A percentile compares a stretch with the other conserved stretches of the same genome.
phyloP scores from a whole-genome alignment of 768 basidiomycete species.

The Goffeauzyma gilvescens region DNA sequence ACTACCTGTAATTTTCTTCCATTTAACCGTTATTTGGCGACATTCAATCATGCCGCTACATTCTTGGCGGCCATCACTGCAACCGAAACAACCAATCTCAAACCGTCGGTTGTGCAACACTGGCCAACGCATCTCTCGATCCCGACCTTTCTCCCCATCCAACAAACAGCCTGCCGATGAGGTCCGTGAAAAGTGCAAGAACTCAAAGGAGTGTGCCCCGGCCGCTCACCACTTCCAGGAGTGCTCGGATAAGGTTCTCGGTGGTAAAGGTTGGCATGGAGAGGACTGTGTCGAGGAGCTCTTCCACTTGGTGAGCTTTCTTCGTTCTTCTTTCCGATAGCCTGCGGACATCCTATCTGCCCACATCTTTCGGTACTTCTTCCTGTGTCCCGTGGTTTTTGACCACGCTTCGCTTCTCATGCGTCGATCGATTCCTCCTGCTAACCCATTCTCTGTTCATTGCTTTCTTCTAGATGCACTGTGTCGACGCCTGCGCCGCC shows the following conservation, averaged over 20 bases:
- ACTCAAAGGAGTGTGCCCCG: slow-evolving; percentile 46
- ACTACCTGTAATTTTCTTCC: no score
- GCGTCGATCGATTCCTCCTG: no score
- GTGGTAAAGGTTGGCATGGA: slow-evolving; percentile 64
- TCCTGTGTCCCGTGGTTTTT: slow-evolving; percentile 6
- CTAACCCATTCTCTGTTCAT: slow-evolving; percentile 8
- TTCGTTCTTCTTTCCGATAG: no score
- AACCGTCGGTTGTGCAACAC: no score
- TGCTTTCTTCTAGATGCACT: slow-evolving; percentile 50
- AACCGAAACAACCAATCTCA: no score
- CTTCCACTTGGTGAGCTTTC: slow-evolving; percentile 48
- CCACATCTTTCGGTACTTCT: background rate
- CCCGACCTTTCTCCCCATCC: slow-evolving; percentile 6
- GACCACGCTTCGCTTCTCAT: no score
- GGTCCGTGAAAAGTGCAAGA: slow-evolving; percentile 58
- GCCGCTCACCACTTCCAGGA: slow-evolving; percentile 68
- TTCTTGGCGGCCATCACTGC: no score
- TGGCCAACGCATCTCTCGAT: background rate
- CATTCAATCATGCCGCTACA: no score
- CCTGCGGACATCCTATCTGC: no score
- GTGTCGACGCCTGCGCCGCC: slow-evolving; percentile 53
- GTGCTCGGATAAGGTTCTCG: slow-evolving; percentile 69
- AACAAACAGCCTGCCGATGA: slow-evolving; percentile 43
- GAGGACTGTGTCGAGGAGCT: slow-evolving; percentile 23
- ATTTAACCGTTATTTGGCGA: no score